These are phyloP conservation scores for Saccharomyces hybrid DNA, from an alignment of 1,139 yeast genomes.

Conservation along the genomic window DNA sequence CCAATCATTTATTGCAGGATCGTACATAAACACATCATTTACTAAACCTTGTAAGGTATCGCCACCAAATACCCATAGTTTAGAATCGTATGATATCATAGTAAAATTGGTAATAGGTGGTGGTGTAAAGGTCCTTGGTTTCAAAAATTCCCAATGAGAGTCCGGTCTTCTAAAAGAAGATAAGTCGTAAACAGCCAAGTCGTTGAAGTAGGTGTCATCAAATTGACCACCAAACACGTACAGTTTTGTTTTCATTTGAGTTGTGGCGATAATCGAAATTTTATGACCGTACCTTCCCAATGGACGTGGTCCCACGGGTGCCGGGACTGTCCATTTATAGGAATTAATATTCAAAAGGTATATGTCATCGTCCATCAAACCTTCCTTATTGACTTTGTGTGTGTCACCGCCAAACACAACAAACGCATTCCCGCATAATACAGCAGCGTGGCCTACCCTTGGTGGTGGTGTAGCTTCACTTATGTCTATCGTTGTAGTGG, in stretches of 20 bases:
- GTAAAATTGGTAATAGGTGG: conserved; percentile 92
- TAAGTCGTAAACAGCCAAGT: conserved; percentile 77
- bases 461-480: conserved; percentile 81
- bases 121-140: conserved; percentile 50
- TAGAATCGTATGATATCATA: conserved; percentile 71
- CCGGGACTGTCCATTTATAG: conserved; percentile 83
- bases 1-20: no score
- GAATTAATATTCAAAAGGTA: conserved; percentile 87
- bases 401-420: conserved; percentile 97
- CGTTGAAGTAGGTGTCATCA: conserved; percentile 80
- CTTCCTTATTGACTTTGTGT: conserved; percentile 67
- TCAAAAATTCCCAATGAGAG: conserved; percentile 76
- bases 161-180: conserved; percentile 79
- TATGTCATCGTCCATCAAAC: conserved; percentile 78
- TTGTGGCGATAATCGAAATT: conserved; percentile 50
- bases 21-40: conserved; percentile 77
- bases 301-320: conserved; percentile 76
- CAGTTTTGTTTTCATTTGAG: conserved; percentile 61
- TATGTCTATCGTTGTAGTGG: conserved; percentile 60
- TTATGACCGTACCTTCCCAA: conserved; percentile 93
- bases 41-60: conserved; percentile 70
- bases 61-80: conserved; percentile 89
- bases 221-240: conserved; percentile 94
- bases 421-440: conserved; percentile 89
- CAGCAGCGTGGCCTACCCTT: conserved; percentile 91